A percentile compares a stretch with the other conserved stretches of the same genome.
Evolutionary conservation across 1,284 basidiomycete species (phyloP).

Genomic region (Malassezia vespertilionis): DNA sequence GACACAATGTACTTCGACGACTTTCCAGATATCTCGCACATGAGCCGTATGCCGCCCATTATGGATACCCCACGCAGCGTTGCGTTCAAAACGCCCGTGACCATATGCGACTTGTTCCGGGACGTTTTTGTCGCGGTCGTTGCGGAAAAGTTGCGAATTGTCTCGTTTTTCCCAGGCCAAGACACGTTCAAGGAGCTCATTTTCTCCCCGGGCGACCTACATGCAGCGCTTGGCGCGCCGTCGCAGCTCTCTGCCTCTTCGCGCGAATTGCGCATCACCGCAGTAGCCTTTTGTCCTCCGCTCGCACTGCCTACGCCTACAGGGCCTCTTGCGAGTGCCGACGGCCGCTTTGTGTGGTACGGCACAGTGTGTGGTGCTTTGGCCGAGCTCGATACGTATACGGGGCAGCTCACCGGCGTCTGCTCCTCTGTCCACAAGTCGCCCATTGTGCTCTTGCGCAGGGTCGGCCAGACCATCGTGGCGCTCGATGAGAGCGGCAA

Average conservation of each 20-base stretch:
- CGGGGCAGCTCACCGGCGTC: conserved; percentile 20
- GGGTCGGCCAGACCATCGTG: conserved; percentile 35
- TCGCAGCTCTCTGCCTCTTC: conserved; percentile 2
- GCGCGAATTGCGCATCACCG: conserved; percentile 8
- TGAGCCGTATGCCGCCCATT: conserved; percentile 11
- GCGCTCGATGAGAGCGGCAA: conserved; percentile 42
- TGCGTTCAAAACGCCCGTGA: not conserved
- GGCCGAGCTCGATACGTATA: conserved; percentile 36
- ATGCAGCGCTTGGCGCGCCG: conserved; percentile 8
- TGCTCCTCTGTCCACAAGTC: conserved; percentile 29
- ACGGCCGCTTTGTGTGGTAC: conserved; percentile 39
- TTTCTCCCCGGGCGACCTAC: conserved; percentile 5
- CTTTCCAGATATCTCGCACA: conserved; percentile 8
- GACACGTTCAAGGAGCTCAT: conserved; percentile 1
- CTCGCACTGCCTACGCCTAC: not conserved
- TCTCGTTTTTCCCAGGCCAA: not conserved
- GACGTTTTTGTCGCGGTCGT: conserved; percentile 1
- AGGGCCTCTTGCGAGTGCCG: not conserved
- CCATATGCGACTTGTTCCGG: conserved; percentile 1
- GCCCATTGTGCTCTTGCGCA: conserved; percentile 26
- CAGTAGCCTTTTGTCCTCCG: conserved; percentile 12
- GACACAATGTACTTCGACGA: conserved; percentile 1
- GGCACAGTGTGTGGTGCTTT: conserved; percentile 35
- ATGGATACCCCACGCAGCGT: conserved; percentile 7
- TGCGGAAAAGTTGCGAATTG: conserved; percentile 9